Evolutionary conservation across 148 eudicot species (phyloP), one percentile per base, ranked within the genome.

Genomic region (Camellia lanceoleosa): DNA sequence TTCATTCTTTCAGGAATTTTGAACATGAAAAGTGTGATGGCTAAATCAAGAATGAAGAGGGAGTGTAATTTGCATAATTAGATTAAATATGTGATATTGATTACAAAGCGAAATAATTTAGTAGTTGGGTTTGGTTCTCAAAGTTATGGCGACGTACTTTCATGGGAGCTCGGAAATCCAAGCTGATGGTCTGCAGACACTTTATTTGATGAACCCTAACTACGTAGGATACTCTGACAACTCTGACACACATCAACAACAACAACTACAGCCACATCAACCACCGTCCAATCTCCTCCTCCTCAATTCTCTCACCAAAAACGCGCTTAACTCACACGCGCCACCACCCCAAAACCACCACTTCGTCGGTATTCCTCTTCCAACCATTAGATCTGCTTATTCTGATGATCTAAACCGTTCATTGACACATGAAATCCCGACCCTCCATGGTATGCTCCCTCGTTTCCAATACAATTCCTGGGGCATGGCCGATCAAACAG

Each of bases 121-220:
- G 13, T 12, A 47, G 16, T 30, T 8, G 14, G 55, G 0, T 19
- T 4, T 60, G 58, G 44, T 62, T 20, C 54, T 3, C 10, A 61
- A 62, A 73, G 73, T 47, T 71, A 92, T 90, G 92, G 91, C 88
- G 63, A 88, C 87, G 46, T 92, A 89, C 87, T 92, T 82, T 79
- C 89, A 89, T 30, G 92, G 91, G 4, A 85, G 91, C 79, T 80
- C 94, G 30, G 97, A 92, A 85, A 89, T 91, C 82, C 92, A 92
- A 83, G 84, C 86, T 56, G 88, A 91, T 62, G 87, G 85, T 14
- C 84, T 92, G 16, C 97, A 92, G 78, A 92, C 97, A 59, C 92
- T 92, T 67, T 89, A 89, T 78, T 78, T 92, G 5, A 91, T 92
- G 94, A 92, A 91, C 90, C 94, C 92, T 80, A 89, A 80, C 74